A percentile compares a stretch with the other conserved stretches of the same genome.
Evolutionary conservation across 352 stramenopile genomes (phyloP).

Genomic region (Paralagenidium karlingii): DNA sequence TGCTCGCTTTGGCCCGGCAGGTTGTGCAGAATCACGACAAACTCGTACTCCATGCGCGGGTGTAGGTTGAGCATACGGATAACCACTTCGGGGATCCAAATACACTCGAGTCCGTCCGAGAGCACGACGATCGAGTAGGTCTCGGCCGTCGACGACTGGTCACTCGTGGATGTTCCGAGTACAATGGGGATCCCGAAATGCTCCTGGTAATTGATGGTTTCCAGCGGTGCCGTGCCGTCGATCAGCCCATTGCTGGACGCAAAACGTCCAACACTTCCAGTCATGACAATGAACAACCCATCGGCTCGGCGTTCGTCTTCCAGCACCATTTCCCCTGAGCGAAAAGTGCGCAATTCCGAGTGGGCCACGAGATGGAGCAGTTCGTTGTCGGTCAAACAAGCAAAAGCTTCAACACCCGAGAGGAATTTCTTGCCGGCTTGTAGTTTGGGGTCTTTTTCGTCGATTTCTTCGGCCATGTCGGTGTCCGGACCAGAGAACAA

Average conservation of each 20-base stretch:
- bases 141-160: slow-evolving; percentile 13
- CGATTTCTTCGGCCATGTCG: slow-evolving; percentile 36
- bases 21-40: slow-evolving; percentile 38
- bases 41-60: slow-evolving; percentile 42
- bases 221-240: slow-evolving; percentile 8
- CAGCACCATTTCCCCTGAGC: slow-evolving; percentile 24
- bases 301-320: slow-evolving; percentile 28
- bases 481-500: slow-evolving; percentile 30
- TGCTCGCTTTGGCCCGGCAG: slow-evolving; percentile 7
- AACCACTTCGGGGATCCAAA: slow-evolving; percentile 37
- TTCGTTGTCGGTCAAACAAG: slow-evolving; percentile 40
- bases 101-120: slow-evolving; percentile 23
- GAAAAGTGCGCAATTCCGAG: slow-evolving; percentile 22
- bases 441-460: slow-evolving; percentile 35
- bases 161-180: slow-evolving; percentile 20
- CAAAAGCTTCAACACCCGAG: slow-evolving; percentile 31
- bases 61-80: slow-evolving; percentile 50
- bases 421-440: slow-evolving; percentile 40
- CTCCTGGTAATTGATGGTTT: slow-evolving; percentile 38
- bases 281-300: slow-evolving; percentile 41
- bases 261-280: slow-evolving; percentile 19
- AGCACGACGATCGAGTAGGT: slow-evolving; percentile 17
- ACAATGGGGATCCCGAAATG: slow-evolving; percentile 35
- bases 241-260: slow-evolving; percentile 5
- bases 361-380: slow-evolving; percentile 33